These are phyloP conservation scores for Aspergillus costaricaensis DNA, from an alignment of 2,329 filamentous ascomycete species.

Conservation along the genomic window DNA sequence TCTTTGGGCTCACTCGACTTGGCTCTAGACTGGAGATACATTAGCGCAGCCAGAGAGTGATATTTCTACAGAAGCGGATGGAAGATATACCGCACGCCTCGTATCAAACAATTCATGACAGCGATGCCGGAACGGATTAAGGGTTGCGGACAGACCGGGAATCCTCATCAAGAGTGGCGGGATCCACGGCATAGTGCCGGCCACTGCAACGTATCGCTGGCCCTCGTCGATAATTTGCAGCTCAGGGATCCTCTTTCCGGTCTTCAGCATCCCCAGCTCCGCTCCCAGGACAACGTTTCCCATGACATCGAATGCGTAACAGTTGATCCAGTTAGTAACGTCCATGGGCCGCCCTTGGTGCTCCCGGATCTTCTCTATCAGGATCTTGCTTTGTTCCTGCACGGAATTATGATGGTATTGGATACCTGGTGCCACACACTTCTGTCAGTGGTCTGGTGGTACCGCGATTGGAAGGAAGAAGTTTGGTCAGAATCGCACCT, in stretches of 20 bases:
- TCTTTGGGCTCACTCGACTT: constrained; percentile 17
- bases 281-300: background rate
- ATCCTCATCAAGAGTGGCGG: background rate
- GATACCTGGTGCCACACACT: background rate
- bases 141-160: background rate
- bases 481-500: background rate
- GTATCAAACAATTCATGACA: background rate
- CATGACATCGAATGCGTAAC: background rate
- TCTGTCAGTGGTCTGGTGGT: background rate
- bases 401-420: background rate
- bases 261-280: background rate
- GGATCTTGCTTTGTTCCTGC: background rate
- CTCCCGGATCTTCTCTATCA: constrained; percentile 3
- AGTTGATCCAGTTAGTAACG: background rate
- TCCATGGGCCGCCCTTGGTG: background rate
- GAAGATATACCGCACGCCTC: background rate
- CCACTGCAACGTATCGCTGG: background rate
- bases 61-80: too few species aligned
- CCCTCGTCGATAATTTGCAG: background rate
- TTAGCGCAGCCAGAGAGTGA: too few species aligned
- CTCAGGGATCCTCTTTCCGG: background rate
- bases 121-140: background rate
- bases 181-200: background rate
- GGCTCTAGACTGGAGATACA: background rate
- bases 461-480: background rate